Percentiles rank a stretch among this genome's conserved stretches.
These are phyloP conservation scores for Eremochloa ophiuroides DNA, from an alignment of 176 grass and related monocot genomes.

Conservation along the genomic window DNA sequence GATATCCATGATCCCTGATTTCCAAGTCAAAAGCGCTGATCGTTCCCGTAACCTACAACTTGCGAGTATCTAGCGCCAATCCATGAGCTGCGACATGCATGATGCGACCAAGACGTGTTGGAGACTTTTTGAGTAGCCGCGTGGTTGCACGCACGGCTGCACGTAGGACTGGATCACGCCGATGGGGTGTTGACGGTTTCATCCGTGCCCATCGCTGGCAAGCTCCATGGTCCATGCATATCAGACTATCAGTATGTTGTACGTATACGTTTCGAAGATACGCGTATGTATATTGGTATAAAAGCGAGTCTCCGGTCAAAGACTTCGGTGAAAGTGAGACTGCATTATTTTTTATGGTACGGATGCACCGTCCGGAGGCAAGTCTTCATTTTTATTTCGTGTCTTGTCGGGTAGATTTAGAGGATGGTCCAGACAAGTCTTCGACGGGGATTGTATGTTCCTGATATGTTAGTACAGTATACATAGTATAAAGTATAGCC, in stretches of 20 bases:
- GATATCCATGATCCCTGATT: neutral
- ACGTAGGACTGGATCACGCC: neutral
- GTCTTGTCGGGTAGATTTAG: neutral
- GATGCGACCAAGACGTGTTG: neutral
- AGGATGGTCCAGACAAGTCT: neutral
- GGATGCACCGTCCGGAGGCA: slow-evolving; percentile 8
- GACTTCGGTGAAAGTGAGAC: slow-evolving; percentile 16
- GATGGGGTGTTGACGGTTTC: neutral
- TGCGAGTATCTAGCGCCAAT: neutral
- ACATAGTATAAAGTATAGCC: too few species aligned
- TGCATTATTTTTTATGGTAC: slow-evolving; percentile 23
- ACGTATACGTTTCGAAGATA: neutral
- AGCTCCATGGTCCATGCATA: neutral
- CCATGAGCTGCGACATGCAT: neutral
- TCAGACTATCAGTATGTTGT: neutral
- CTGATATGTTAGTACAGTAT: too few species aligned
- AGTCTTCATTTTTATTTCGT: neutral
- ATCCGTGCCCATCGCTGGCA: neutral
- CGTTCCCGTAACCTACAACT: neutral
- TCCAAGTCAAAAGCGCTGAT: neutral
- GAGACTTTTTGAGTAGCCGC: neutral
- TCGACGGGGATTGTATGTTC: too few species aligned
- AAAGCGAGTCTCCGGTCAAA: slow-evolving; percentile 9
- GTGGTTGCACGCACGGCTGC: slow-evolving; percentile 8
- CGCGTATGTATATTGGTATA: neutral